Evolutionary conservation across 139 green algal genomes (phyloP).

Genomic region (Eudorina sp.): DNA sequence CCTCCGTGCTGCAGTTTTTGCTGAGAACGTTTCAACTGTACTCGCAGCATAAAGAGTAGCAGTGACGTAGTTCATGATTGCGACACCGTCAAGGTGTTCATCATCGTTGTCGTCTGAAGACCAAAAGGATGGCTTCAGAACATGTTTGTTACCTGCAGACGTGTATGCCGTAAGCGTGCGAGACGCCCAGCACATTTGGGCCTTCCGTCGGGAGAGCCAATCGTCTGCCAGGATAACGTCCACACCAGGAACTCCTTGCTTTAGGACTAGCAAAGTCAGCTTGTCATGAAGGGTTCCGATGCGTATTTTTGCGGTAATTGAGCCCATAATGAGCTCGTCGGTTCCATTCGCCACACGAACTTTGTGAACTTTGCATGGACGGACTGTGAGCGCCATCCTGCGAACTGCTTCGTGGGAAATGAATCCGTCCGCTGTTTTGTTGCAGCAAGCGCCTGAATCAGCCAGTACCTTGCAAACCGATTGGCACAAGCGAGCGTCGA

Average conservation of each 20-base stretch:
- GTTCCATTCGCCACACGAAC: too few species aligned
- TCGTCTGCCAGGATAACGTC: neutral
- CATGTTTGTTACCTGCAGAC: neutral
- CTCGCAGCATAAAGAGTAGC: neutral
- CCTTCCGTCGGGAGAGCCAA: neutral
- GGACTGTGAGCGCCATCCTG: neutral
- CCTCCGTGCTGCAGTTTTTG: neutral
- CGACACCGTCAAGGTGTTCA: neutral
- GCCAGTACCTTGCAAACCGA: neutral
- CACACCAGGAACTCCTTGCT: neutral
- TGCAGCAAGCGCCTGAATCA: neutral
- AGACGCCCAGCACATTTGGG: neutral
- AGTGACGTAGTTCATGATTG: neutral
- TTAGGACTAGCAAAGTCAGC: neutral
- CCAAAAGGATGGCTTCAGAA: neutral
- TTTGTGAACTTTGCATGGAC: too few species aligned
- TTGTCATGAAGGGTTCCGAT: too few species aligned
- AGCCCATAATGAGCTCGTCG: neutral
- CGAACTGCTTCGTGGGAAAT: neutral
- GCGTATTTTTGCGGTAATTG: neutral
- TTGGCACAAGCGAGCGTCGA: neutral
- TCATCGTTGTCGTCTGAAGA: neutral
- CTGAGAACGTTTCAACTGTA: neutral
- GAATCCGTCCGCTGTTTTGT: neutral
- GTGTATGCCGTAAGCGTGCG: neutral